phyloP scores from a whole-genome alignment of 352 stramenopile species.

The Globisporangium middletonii region DNA sequence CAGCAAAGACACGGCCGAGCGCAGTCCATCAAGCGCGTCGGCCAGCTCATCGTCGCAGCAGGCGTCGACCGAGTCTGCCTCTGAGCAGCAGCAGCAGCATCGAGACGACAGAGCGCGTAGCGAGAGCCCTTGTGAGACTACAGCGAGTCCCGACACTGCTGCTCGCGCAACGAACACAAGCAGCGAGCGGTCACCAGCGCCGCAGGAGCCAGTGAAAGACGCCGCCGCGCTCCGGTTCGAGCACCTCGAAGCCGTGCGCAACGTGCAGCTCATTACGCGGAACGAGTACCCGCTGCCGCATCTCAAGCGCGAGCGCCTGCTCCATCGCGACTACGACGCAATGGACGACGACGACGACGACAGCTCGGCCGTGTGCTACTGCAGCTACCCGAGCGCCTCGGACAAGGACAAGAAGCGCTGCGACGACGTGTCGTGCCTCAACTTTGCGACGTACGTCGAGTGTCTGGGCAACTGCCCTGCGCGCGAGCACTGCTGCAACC shows the following conservation, averaged over 20 bases:
- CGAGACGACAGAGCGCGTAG: not conserved
- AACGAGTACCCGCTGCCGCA: constrained; percentile 76
- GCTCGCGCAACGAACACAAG: no score
- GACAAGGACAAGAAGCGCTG: constrained; percentile 49
- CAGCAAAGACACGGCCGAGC: no score
- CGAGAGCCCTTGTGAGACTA: no score
- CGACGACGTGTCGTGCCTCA: constrained; percentile 84
- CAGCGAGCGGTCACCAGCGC: no score
- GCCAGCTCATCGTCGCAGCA: no score
- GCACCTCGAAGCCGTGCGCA: constrained; percentile 60
- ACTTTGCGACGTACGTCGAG: constrained; percentile 86
- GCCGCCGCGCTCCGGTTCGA: constrained; percentile 21
- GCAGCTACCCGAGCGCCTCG: constrained; percentile 29
- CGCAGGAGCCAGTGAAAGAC: not conserved
- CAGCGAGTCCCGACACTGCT: no score
- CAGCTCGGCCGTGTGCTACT: constrained; percentile 54
- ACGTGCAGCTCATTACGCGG: constrained; percentile 49
- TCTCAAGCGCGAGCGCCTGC: constrained; percentile 25
- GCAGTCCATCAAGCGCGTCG: no score
- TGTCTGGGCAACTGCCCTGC: constrained; percentile 47
- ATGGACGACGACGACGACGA: constrained; percentile 33
- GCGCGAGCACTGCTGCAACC: constrained; percentile 53
- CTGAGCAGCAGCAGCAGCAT: not conserved
- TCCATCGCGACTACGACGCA: constrained; percentile 20
- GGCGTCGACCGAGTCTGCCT: no score